Percentiles rank a stretch among this genome's conserved stretches.
phyloP scores from a whole-genome alignment of 257 asterid species.

The Salvia miltiorrhiza region DNA sequence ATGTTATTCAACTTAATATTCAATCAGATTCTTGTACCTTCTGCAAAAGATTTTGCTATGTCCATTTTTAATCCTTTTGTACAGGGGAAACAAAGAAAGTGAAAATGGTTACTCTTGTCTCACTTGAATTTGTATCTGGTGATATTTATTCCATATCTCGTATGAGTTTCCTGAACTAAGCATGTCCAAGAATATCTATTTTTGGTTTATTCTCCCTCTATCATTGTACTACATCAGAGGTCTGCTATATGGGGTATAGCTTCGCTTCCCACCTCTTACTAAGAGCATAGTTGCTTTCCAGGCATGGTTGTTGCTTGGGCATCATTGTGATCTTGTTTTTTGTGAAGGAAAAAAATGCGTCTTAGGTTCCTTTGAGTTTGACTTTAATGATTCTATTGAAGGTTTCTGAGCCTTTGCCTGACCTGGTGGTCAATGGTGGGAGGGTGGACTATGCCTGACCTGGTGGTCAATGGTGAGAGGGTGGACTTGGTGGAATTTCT shows the following conservation, averaged over 20 bases:
- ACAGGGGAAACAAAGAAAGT: not conserved
- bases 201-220: not conserved
- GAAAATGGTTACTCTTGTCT: not conserved
- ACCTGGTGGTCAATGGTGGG: constrained; percentile 84
- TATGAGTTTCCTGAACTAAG: not conserved
- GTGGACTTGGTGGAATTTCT: constrained; percentile 80
- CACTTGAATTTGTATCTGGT: not conserved
- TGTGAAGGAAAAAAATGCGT: constrained; percentile 49
- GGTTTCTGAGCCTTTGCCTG: constrained; percentile 81
- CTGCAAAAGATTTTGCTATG: not conserved
- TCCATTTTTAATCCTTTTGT: not conserved
- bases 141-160: not conserved
- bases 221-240: constrained; percentile 9
- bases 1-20: not conserved
- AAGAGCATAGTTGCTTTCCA: constrained; percentile 36
- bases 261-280: constrained; percentile 28
- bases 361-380: constrained; percentile 60
- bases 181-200: not conserved
- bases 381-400: constrained; percentile 95
- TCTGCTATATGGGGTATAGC: constrained; percentile 26
- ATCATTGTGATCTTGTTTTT: constrained; percentile 49
- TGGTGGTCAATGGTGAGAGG: constrained; percentile 95
- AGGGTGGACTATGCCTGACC: constrained; percentile 79
- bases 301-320: constrained; percentile 46
- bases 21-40: not conserved